phyloP scores from a whole-genome alignment of 2,329 filamentous ascomycete species.

The Fusarium sp. region DNA sequence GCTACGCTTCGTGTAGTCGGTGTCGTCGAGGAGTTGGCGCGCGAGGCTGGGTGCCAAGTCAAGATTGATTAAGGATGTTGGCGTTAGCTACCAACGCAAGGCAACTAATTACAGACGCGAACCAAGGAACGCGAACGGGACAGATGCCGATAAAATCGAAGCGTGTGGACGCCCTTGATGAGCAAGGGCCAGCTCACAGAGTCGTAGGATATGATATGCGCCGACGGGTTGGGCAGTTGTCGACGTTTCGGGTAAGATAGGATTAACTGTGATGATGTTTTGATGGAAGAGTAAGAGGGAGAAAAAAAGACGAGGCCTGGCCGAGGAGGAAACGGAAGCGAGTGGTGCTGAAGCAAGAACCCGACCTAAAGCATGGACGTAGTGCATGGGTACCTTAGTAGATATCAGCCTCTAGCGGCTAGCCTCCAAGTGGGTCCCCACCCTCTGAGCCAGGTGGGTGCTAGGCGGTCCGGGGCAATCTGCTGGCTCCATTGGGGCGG shows the following conservation, averaged over 20 bases:
- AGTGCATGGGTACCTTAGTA: constrained; percentile 13
- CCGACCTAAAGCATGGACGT: constrained; percentile 16
- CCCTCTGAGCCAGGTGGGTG: neutral
- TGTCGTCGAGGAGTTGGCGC: constrained; percentile 30
- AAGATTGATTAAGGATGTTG: constrained; percentile 9
- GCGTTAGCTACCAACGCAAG: constrained; percentile 29
- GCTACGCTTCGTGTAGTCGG: constrained; percentile 14
- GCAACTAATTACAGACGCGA: constrained; percentile 24
- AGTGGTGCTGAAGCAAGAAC: constrained; percentile 27
- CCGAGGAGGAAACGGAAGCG: constrained; percentile 37
- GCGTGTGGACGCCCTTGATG: constrained; percentile 2
- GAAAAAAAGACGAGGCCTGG: constrained; percentile 41
- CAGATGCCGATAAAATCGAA: neutral
- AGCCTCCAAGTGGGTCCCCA: neutral
- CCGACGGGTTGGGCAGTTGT: constrained; percentile 10
- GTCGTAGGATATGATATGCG: constrained; percentile 8
- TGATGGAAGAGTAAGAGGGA: constrained; percentile 42
- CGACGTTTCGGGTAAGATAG: constrained; percentile 29
- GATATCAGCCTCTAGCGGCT: constrained; percentile 6
- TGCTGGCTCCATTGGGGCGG: neutral
- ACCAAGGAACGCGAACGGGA: constrained; percentile 19
- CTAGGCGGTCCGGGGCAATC: constrained; percentile 3
- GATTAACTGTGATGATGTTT: constrained; percentile 39
- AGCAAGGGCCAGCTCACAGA: constrained; percentile 2
- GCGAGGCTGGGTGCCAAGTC: constrained; percentile 31